Conservation (phyloP, 2,329 filamentous ascomycete genomes). For the Cladosporium oxysporum region DNA sequence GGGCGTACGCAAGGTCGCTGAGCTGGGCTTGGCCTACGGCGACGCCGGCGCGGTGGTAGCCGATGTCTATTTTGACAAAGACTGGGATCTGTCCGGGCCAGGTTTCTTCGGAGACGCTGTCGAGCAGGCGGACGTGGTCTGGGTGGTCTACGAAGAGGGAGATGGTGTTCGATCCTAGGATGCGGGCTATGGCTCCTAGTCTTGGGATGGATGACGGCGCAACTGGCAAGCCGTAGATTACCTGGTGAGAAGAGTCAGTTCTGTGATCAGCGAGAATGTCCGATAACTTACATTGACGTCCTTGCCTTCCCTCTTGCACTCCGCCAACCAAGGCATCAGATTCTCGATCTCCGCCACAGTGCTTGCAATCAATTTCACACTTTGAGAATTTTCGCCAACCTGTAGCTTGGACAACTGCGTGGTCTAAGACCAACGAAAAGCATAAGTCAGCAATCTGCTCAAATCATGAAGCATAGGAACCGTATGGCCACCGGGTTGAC, state of each 20-base stretch:
- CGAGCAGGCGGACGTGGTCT: slow-evolving; percentile 58
- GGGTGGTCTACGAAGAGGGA: slow-evolving; percentile 71
- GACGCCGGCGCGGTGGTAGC: slow-evolving; percentile 70
- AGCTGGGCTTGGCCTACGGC: slow-evolving; percentile 52
- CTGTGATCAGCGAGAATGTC: not conserved
- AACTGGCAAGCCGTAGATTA: slow-evolving; percentile 73
- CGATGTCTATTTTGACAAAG: slow-evolving; percentile 75
- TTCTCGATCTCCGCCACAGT: slow-evolving; percentile 74
- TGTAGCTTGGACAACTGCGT: slow-evolving; percentile 66
- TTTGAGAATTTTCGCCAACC: slow-evolving; percentile 59
- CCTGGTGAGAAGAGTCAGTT: slow-evolving; percentile 37
- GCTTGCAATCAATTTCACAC: slow-evolving; percentile 67
- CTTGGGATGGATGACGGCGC: slow-evolving; percentile 62
- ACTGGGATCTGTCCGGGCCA: slow-evolving; percentile 54
- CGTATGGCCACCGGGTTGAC: not conserved
- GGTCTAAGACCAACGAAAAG: slow-evolving; percentile 51
- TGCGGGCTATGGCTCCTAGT: slow-evolving; percentile 57
- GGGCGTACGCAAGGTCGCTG: slow-evolving; percentile 49
- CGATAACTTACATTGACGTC: slow-evolving; percentile 58
- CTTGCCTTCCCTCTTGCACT: slow-evolving; percentile 57
- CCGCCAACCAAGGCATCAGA: slow-evolving; percentile 60
- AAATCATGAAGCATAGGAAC: not conserved
- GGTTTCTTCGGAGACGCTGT: slow-evolving; percentile 44
- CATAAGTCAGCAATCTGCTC: not conserved
- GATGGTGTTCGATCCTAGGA: slow-evolving; percentile 59